phyloP scores from a whole-genome alignment of 176 grass and related monocot genomes.

The Rhynchospora tenuis region DNA sequence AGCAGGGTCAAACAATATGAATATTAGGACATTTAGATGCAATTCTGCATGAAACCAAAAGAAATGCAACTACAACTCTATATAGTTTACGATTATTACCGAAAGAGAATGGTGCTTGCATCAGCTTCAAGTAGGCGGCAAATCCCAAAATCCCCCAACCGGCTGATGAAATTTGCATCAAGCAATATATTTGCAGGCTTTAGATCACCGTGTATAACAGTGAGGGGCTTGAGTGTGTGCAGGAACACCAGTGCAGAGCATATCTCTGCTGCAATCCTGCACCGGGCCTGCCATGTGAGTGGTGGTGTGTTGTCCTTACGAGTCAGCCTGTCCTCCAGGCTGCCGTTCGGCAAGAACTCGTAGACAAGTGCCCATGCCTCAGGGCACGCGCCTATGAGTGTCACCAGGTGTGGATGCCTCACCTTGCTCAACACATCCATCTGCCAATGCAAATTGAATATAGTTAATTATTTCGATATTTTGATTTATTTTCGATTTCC shows the following conservation, averaged over 20 bases:
- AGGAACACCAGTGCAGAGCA: slow-evolving; percentile 24
- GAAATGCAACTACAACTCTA: no score
- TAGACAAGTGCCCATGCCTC: slow-evolving; percentile 15
- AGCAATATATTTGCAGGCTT: slow-evolving; percentile 24
- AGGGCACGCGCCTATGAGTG: not conserved
- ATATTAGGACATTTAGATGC: no score
- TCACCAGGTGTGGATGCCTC: slow-evolving; percentile 23
- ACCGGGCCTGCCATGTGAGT: slow-evolving; percentile 12
- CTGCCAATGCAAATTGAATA: not conserved
- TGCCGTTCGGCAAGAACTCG: slow-evolving; percentile 17
- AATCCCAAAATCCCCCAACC: slow-evolving; percentile 18
- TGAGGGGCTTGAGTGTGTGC: slow-evolving; percentile 9
- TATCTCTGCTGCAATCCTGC: slow-evolving; percentile 18
- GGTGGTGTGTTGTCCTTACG: slow-evolving; percentile 18
- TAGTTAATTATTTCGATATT: not conserved
- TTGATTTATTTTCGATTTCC: not conserved
- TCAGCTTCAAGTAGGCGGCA: slow-evolving; percentile 16
- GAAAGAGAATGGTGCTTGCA: slow-evolving; percentile 16
- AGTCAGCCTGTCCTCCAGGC: slow-evolving; percentile 16
- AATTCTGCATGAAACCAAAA: no score
- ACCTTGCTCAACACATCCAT: slow-evolving; percentile 22
- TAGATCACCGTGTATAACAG: slow-evolving; percentile 21
- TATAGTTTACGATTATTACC: not conserved
- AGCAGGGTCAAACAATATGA: no score
- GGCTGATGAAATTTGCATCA: slow-evolving; percentile 21